Evolutionary conservation across 2,329 filamentous ascomycete species (phyloP), one percentile per base, ranked within the genome.

Genomic region (Furcasterigmium furcatum): DNA sequence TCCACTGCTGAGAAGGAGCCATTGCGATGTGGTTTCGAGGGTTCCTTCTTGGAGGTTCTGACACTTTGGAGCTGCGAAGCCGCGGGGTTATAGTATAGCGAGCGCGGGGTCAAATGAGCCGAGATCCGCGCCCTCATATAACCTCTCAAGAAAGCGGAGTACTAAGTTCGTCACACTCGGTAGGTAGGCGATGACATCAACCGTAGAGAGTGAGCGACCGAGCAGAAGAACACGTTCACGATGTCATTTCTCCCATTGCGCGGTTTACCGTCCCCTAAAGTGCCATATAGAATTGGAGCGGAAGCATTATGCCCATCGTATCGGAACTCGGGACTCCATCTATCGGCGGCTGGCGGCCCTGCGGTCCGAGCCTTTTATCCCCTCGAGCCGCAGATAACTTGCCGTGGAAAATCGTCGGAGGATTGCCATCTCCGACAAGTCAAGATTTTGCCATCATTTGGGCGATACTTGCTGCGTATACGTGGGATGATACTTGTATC

Each of bases 1-100:
- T 67, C 79, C 77, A 82, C 49, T 68, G 63, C 52, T 79, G 70
- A 22, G 74, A 53, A 18, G 56, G 50, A 41, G 67, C 55, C 64
- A 71, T 70, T 41, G 46, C 50, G 55, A 32, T 30, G 16, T 43
- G 41, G 38, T 29, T n/a, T n/a, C n/a, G n/a, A n/a, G n/a, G n/a
- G n/a, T n/a, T n/a, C n/a, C n/a, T n/a, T n/a, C n/a, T n/a, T n/a
- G n/a, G n/a, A n/a, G n/a, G 41, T 9, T 30, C 27, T 30, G 27
- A 9, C 27, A 14, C 27, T 30, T 9, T 30, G 14, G 27, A 14
- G 27, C 9, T 9, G 27, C 14, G 14, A 14, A 14, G 27, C 9
- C 9, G 27, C n/a, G n/a, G n/a, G n/a, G 32, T 18, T 16, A n/a
- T 35, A 8, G 32, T 9, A 18, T n/a, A 18, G 34, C 34, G 4